Base-by-base conservation (phyloP, 83 land plant species). In the Picea abies region DNA sequence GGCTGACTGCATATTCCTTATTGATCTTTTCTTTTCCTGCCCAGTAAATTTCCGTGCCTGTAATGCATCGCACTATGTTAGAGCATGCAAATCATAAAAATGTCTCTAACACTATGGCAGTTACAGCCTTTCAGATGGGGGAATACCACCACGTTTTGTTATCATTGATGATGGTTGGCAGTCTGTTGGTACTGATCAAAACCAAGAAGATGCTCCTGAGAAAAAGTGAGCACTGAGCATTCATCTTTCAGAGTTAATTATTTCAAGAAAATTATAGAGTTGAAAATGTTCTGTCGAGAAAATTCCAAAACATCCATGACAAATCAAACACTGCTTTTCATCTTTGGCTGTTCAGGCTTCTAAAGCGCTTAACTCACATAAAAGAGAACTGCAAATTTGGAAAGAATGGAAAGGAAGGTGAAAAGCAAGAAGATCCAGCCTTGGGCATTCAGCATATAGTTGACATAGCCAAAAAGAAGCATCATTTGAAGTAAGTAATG, bases 101-200 rank as follows among this genome's bases (percentile, higher is more conserved):
- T 14, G 9, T 47, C 9, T 17, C 65, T 79, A 4, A 58, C 44
- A 62, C 12, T 60, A 35, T 79, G 25, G 23, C n/a, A 22, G 11
- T 17, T 66, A 47, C 69, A 87, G 86, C 80, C 88, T 94, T 25
- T 35, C 87, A 25, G 76, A 82, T 11, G 95, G 96, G 22, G 96
- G 95, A 8, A 76, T 90, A 4, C 96, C 96, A 26, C 90, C 96
- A 61, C 91, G 86, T 62, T 94, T 94, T 66, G 90, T 94, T 61
- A 94, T 94, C 64, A 94, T 94, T 52, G 96, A 94, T 83, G 96
- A 94, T 82, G 96, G 96, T 2, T 94, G 96, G 96, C 96, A 94
- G 65, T 90, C 93, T 23, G 92, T 90, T 26, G 90, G 80, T n/a
- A 63, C 67, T 20, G 94, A 90, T 82, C 60, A 73, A 73, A 71